Evolutionary conservation across 306 rosid species (phyloP).

Genomic region (Medicago arabica): DNA sequence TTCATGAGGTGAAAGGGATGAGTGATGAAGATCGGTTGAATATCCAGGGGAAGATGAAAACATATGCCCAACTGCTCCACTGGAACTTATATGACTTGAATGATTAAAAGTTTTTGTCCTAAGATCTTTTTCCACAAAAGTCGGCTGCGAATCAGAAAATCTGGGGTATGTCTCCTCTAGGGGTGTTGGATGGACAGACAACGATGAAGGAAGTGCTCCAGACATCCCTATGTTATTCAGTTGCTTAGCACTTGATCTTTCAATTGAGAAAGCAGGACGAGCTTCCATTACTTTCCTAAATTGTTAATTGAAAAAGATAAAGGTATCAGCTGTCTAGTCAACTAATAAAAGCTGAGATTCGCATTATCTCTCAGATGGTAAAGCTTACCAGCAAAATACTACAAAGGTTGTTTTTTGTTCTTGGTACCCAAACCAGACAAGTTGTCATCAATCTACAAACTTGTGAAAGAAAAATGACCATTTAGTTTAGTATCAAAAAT

Average conservation of each 20-base stretch:
- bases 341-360: constrained; percentile 34
- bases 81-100: constrained; percentile 63
- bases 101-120: constrained; percentile 56
- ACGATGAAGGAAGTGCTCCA: constrained; percentile 64
- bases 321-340: constrained; percentile 43
- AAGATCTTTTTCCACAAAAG: constrained; percentile 63
- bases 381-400: constrained; percentile 55
- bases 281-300: constrained; percentile 78
- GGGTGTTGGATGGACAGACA: constrained; percentile 64
- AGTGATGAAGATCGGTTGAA: constrained; percentile 82
- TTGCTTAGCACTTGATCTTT: constrained; percentile 69
- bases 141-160: constrained; percentile 72
- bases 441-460: constrained; percentile 58
- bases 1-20: constrained; percentile 71
- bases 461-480: constrained; percentile 34
- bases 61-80: constrained; percentile 82
- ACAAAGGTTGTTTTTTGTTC: constrained; percentile 46
- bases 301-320: constrained; percentile 42
- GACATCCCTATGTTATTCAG: constrained; percentile 68
- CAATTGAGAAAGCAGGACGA: constrained; percentile 66
- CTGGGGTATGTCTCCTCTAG: constrained; percentile 71
- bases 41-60: constrained; percentile 86
- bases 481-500: constrained; percentile 31
- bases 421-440: constrained; percentile 48
- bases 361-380: constrained; percentile 14